Evolutionary conservation across 805 yeast species (phyloP).

Genomic region (Candida wancherniae): DNA sequence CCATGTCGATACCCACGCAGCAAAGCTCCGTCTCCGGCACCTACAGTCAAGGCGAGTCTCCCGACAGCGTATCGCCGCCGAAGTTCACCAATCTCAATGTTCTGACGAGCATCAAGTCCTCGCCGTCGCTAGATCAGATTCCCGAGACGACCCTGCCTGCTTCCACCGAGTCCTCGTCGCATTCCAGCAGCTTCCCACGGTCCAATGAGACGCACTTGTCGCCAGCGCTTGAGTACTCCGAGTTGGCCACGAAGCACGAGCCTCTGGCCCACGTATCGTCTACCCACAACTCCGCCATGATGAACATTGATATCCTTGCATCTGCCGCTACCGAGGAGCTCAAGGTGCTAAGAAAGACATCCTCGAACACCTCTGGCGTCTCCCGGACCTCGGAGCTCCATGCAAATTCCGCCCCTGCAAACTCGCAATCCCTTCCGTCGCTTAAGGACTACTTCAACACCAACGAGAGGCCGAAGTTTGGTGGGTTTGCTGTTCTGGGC

Average conservation of each 20-base stretch:
- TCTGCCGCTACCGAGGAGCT: constrained; percentile 54
- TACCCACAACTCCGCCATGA: constrained; percentile 14
- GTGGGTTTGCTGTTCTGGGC: constrained; percentile 11
- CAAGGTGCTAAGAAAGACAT: constrained; percentile 31
- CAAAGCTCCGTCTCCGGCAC: no score
- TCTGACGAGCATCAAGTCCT: no score
- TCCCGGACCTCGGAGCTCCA: constrained; percentile 3
- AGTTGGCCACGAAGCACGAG: constrained; percentile 6
- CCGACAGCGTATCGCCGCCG: no score
- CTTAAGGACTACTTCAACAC: constrained; percentile 43
- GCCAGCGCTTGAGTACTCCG: constrained; percentile 7
- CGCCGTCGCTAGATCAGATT: constrained; percentile 1
- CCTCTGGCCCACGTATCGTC: constrained; percentile 4
- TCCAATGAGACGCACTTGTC: constrained; percentile 5
- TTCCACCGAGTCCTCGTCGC: constrained; percentile 5
- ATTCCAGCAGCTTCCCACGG: constrained; percentile 3
- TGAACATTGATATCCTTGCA: constrained; percentile 49
- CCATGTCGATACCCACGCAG: no score
- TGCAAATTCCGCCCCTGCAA: constrained; percentile 14
- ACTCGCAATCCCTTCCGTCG: constrained; percentile 51
- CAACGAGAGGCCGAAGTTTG: constrained; percentile 10
- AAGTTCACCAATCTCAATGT: no score
- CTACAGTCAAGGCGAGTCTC: no score
- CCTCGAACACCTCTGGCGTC: constrained; percentile 5
- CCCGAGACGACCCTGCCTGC: constrained; percentile 7